Base-by-base conservation (phyloP, 176 grass and related monocot species). In the Ensete glaucum region DNA sequence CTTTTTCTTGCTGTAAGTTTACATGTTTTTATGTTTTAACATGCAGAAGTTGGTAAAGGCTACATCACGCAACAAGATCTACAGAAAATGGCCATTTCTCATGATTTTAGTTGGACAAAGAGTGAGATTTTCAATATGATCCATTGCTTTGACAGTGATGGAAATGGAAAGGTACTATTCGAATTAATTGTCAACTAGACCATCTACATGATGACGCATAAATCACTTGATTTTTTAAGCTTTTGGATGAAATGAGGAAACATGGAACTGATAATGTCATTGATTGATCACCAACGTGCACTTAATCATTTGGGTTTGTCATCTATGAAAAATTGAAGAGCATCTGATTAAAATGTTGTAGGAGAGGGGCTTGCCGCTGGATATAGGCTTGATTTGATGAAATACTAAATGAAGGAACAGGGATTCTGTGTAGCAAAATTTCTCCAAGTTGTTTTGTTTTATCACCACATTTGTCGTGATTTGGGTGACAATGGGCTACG, bases 91-190 rank as follows among this genome's bases (percentile, higher is more conserved):
- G 90, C 84, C 14, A 80, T 81, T 29, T 14, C 85, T 77, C 87
- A 91, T 83, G 90, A 98, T 82, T 98, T 98, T 82, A 89, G 63
- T 22, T 98, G 95, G 95, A 86, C 88, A 73, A 82, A 94, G 79
- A 78, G 11, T 79, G 95, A 94, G 80, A 81, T 93, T 79, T 85
- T 78, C 78, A 89, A 84, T 58, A 94, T 98, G 95, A 85, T 98
- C 43, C 84, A 16, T 76, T 98, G 68, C 78, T 98, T 98, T 84
- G 90, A 94, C 69, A 81, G 73, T 72, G 88, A 94, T 16, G 55
- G 86, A 77, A 86, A 98, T 81, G 87, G 95, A 84, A 93, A 91
- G 90, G 95, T 91, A 74, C 50, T 70, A 8, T 1, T 70, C 20
- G 12, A 21, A 70, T 11, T 11, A 26, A 65, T 12, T 26, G 3